A percentile compares a stretch with the other conserved stretches of the same genome.
Evolutionary conservation across 2,329 filamentous ascomycete genomes (phyloP).

Genomic region (Ceratocystiopsis brevicomis): DNA sequence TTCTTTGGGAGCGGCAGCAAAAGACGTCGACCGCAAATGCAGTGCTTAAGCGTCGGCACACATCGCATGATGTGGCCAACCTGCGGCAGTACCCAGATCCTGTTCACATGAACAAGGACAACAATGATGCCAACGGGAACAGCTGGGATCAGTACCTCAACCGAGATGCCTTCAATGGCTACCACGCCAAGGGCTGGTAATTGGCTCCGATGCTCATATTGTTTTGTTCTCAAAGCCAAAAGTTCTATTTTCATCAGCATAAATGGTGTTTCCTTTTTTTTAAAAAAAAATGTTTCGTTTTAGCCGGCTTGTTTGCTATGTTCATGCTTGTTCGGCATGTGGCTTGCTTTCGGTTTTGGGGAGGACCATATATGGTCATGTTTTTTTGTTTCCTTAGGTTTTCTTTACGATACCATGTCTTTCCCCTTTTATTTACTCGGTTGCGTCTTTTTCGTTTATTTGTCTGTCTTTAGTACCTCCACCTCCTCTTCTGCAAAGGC

Average conservation of each 20-base stretch:
- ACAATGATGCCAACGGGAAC: slow-evolving; percentile 44
- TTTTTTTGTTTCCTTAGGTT: background rate
- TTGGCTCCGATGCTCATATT: too few species aligned
- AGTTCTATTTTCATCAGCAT: slow-evolving; percentile 1
- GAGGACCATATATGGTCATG: background rate
- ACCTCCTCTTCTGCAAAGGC: too few species aligned
- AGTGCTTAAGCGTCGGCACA: slow-evolving; percentile 75
- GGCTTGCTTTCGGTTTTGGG: too few species aligned
- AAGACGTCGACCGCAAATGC: slow-evolving; percentile 80
- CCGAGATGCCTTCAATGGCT: slow-evolving; percentile 58
- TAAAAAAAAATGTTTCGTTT: background rate
- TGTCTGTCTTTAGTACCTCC: too few species aligned
- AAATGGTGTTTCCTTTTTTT: background rate
- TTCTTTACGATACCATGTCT: slow-evolving; percentile 7
- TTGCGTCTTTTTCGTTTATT: too few species aligned
- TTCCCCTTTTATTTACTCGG: too few species aligned
- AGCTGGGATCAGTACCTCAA: slow-evolving; percentile 79
- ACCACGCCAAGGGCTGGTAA: slow-evolving; percentile 74
- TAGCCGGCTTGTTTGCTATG: background rate
- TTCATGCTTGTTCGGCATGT: too few species aligned
- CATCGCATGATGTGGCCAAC: slow-evolving; percentile 77
- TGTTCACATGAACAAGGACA: slow-evolving; percentile 38
- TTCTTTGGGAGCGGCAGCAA: slow-evolving; percentile 89
- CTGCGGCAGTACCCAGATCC: slow-evolving; percentile 63
- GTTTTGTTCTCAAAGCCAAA: background rate